These are phyloP conservation scores for Cystobasidiaceae sp. DNA, from an alignment of 1,284 basidiomycete genomes.

Conservation along the genomic window DNA sequence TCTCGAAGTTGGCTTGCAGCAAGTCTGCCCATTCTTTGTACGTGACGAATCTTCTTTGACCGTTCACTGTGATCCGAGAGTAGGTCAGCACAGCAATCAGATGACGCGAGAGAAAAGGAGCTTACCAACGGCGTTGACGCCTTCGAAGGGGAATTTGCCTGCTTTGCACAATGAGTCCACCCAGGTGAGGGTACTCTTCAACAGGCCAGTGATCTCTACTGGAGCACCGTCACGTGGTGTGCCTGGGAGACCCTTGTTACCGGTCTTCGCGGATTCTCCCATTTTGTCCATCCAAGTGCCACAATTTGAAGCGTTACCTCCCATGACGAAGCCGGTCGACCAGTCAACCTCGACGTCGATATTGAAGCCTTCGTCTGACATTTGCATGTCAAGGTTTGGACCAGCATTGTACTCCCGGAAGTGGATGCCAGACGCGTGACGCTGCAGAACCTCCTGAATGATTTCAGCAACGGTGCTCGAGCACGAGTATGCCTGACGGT, in stretches of 20 bases:
- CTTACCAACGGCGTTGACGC: slow-evolving; percentile 73
- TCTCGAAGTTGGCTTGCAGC: slow-evolving; percentile 81
- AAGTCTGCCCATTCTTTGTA: slow-evolving; percentile 86
- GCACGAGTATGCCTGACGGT: slow-evolving; percentile 72
- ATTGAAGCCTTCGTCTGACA: slow-evolving; percentile 87
- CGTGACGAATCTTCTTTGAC: slow-evolving; percentile 65
- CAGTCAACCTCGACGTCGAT: slow-evolving; percentile 92
- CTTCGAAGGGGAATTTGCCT: slow-evolving; percentile 81
- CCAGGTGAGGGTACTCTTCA: slow-evolving; percentile 92
- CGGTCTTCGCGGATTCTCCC: slow-evolving; percentile 80
- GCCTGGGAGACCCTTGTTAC: slow-evolving; percentile 88
- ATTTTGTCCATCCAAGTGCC: slow-evolving; percentile 45
- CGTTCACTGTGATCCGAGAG: slow-evolving; percentile 69
- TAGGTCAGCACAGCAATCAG: slow-evolving; percentile 21
- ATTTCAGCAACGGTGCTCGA: slow-evolving; percentile 81
- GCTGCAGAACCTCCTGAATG: slow-evolving; percentile 91
- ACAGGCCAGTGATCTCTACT: slow-evolving; percentile 86
- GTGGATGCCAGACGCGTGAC: slow-evolving; percentile 84
- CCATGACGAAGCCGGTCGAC: slow-evolving; percentile 82
- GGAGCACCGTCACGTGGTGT: slow-evolving; percentile 94
- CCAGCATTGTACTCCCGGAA: slow-evolving; percentile 97
- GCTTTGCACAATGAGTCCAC: slow-evolving; percentile 61
- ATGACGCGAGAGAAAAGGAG: slow-evolving; percentile 39
- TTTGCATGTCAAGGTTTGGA: slow-evolving; percentile 89
- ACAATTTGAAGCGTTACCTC: slow-evolving; percentile 65